Base-by-base conservation (phyloP, 1,139 yeast genomes). In the Suzukiozyma palmioleophila region DNA sequence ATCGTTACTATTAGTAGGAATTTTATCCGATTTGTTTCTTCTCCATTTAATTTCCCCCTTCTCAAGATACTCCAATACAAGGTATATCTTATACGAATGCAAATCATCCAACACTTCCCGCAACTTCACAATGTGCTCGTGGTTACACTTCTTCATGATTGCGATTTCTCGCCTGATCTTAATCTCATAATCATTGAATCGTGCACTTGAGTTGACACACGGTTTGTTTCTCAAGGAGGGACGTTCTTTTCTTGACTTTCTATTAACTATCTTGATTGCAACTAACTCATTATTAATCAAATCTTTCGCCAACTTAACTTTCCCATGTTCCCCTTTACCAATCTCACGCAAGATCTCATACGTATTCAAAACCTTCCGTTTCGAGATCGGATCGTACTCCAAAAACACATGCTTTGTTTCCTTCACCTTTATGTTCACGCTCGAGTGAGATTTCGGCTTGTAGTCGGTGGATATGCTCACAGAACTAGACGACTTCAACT, bases 251-350 rank as follows among this genome's bases (percentile, higher is more conserved):
- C 63, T 67, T 11, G 82, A 79, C 43, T 77, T 79, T 41, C 97
- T 72, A 58, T 87, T 90, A 24, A 94, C 92, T 41, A 94, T 86
- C 57, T 94, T 94, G 43, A 94, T 90, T 0, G 98, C 98, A 18
- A 90, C 97, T 36, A 80, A 69, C 49, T 82, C 85, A 37, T 80
- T 76, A 11, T 84, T 74, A 16, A 78, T 73, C 40, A 83, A 61
- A 56, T 90, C 94, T 44, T 76, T 75, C 0, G 96, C 98, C 18
- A 94, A 71, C 59, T 92, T 94, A 33, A 94, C 99, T 59, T 89
- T 90, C 13, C 99, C 98, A 61, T 92, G 98, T 59, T 92, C 97
- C 10, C 99, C 99, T 37, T 87, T 75, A 3, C 99, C 99, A 29
- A 94, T 72, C 61, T 92, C 97, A 33, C 75, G 70, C 30, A 90